phyloP scores from a whole-genome alignment of 495 filamentous ascomycete species.

The Hyaloscypha hepaticicola region DNA sequence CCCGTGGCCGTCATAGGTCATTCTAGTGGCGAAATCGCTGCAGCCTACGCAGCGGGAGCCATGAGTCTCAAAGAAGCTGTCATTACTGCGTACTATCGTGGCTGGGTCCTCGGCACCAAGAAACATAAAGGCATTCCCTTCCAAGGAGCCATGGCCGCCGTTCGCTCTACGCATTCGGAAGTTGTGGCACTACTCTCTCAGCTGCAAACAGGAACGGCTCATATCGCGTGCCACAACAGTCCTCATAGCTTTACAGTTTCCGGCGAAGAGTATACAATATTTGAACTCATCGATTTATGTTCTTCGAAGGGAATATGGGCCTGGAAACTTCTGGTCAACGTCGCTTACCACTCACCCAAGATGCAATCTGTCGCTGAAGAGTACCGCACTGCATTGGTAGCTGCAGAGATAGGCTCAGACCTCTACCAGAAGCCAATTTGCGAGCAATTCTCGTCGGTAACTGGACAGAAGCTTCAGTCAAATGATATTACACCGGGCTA shows the following conservation, averaged over 20 bases:
- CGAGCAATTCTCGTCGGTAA: slow-evolving; percentile 41
- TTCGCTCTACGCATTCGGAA: slow-evolving; percentile 48
- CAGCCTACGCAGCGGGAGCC: slow-evolving; percentile 51
- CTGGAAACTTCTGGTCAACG: slow-evolving; percentile 54
- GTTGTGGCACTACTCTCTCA: slow-evolving; percentile 38
- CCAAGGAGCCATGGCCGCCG: slow-evolving; percentile 53
- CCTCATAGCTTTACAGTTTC: slow-evolving; percentile 60
- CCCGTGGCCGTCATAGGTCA: slow-evolving; percentile 48
- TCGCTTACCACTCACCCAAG: slow-evolving; percentile 65
- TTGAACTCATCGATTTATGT: slow-evolving; percentile 45
- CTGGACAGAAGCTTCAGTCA: slow-evolving; percentile 35
- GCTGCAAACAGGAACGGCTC: slow-evolving; percentile 20
- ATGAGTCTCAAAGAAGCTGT: slow-evolving; percentile 41
- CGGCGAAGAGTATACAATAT: slow-evolving; percentile 49
- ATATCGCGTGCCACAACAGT: slow-evolving; percentile 57
- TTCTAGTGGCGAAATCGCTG: slow-evolving; percentile 64
- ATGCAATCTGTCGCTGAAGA: slow-evolving; percentile 50
- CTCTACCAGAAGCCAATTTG: slow-evolving; percentile 39
- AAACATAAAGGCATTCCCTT: slow-evolving; percentile 15
- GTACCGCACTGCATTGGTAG: slow-evolving; percentile 29
- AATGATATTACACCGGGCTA: slow-evolving; percentile 42
- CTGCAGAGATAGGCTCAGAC: slow-evolving; percentile 32
- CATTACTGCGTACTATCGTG: slow-evolving; percentile 51
- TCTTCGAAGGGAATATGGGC: slow-evolving; percentile 48
- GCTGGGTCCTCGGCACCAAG: slow-evolving; percentile 19